Conservation (phyloP, 441 rosid genomes). For the California macrophylla region DNA sequence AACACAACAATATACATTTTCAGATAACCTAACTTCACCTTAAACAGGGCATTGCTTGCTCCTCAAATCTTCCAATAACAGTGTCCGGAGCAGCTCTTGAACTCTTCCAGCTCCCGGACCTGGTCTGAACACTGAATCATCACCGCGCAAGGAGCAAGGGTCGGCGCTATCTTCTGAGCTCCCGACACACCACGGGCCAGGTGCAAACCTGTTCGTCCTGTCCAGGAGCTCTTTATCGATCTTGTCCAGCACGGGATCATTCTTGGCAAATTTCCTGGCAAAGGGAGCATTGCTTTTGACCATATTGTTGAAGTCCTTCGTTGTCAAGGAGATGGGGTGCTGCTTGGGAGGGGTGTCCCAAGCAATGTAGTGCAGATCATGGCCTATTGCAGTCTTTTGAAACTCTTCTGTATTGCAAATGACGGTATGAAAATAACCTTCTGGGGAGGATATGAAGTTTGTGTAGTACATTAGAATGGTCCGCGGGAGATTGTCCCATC, state of each 20-base stretch:
- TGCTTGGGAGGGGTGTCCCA: constrained; percentile 97
- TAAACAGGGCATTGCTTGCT: constrained; percentile 50
- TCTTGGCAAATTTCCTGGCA: constrained; percentile 69
- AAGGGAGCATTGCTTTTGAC: constrained; percentile 73
- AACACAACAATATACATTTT: constrained; percentile 33
- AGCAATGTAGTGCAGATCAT: constrained; percentile 88
- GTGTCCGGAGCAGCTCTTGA: constrained; percentile 41
- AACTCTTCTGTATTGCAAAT: constrained; percentile 62
- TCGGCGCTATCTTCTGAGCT: constrained; percentile 48
- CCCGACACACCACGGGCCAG: constrained; percentile 90
- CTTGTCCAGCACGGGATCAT: constrained; percentile 71
- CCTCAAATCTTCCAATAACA: constrained; percentile 50
- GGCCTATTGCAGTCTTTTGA: constrained; percentile 47
- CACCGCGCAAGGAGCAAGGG: constrained; percentile 53
- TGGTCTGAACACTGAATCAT: constrained; percentile 51
- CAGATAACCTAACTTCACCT: constrained; percentile 15
- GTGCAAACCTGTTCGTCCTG: constrained; percentile 51
- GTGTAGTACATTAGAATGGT: constrained; percentile 78
- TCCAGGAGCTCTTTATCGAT: constrained; percentile 70
- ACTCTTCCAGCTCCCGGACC: constrained; percentile 76
- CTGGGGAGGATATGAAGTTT: constrained; percentile 82
- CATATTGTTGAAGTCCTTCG: constrained; percentile 67
- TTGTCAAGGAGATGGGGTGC: constrained; percentile 57
- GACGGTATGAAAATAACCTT: constrained; percentile 88
- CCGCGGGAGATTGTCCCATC: constrained; percentile 84